Evolutionary conservation across 2,329 filamentous ascomycete species (phyloP).

Genomic region (Colletotrichum sojae): DNA sequence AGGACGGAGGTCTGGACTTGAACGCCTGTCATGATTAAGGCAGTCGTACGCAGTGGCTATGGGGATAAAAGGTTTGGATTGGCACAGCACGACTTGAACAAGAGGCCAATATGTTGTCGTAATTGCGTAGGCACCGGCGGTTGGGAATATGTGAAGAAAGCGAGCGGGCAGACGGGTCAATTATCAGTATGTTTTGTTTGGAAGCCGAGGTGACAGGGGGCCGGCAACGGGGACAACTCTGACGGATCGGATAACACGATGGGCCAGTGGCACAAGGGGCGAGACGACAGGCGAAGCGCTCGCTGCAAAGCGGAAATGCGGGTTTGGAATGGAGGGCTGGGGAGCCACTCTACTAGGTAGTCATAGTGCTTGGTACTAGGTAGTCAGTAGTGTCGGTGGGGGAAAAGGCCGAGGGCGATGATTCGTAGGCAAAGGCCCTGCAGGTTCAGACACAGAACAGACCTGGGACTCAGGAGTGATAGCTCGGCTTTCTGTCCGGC

Average conservation of each 20-base stretch:
- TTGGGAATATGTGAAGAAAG: not conserved
- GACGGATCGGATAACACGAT: constrained; percentile 30
- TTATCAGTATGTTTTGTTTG: constrained; percentile 17
- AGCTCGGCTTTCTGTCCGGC: constrained; percentile 35
- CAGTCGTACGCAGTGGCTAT: constrained; percentile 1
- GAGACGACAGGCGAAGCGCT: constrained; percentile 15
- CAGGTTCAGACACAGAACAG: constrained; percentile 2
- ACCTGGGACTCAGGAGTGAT: not conserved
- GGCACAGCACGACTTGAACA: not conserved
- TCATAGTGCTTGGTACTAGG: not conserved
- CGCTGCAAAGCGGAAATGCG: constrained; percentile 34
- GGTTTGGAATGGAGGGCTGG: constrained; percentile 18
- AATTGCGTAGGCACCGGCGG: not conserved
- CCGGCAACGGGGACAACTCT: constrained; percentile 24
- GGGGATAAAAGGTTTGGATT: not conserved
- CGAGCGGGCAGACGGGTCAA: constrained; percentile 12
- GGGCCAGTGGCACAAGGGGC: not conserved
- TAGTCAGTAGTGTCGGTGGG: constrained; percentile 21
- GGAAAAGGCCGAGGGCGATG: not conserved
- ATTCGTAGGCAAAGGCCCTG: constrained; percentile 1
- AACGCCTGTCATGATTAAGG: constrained; percentile 28
- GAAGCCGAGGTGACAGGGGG: constrained; percentile 24
- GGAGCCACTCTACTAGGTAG: not conserved
- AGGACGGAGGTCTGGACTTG: constrained; percentile 67
- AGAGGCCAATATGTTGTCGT: not conserved